Evolutionary conservation across 2,329 filamentous ascomycete genomes (phyloP), one percentile per base, ranked within the genome.

Genomic region (Calcarisporium arbuscula): DNA sequence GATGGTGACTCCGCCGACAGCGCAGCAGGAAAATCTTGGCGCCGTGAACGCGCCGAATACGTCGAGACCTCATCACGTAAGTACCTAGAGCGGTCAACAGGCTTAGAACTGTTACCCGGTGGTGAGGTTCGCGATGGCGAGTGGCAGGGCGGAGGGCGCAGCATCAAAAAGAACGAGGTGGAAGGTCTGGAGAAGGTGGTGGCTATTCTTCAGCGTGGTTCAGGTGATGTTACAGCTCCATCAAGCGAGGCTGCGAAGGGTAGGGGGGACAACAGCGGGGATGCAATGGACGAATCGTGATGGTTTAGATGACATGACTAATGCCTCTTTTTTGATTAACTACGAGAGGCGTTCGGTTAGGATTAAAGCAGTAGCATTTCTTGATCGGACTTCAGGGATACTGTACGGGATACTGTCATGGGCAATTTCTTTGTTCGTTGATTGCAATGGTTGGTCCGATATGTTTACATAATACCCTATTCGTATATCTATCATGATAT

Each of bases 31-130:
- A 68, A 70, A 51, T 72, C 71, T 29, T 85, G 78, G 64, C 72
- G 80, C 25, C 73, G 79, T 34, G 80, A 92, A 55, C 70, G 90
- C 40, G 70, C 82, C 37, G 74, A 83, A 45, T 96, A 96, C 55
- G 80, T 96, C 31, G 89, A 95, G 60, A 73, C 74, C 35, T 80
- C 88, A 50, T 85, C 85, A 32, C 69, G 77, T 46, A 72, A 83
- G 40, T 85, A 94, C 54, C 64, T 95, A 26, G 85, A 94, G 62
- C 70, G 63, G 19, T 67, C 77, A 28, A 67, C 78, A 29, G 83
- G 83, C 0, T 61, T 89, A 37, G 81, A 86, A 48, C 55, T 83
- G 21, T 78, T 74, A 3, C 55, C 62, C 5, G 62, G 72, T 40
- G 79, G 79, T 9, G 78, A 78, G 49, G 69, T 82, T 30, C 68